These are phyloP conservation scores for Pluteus cervinus DNA, from an alignment of 768 basidiomycete species.

Conservation along the genomic window DNA sequence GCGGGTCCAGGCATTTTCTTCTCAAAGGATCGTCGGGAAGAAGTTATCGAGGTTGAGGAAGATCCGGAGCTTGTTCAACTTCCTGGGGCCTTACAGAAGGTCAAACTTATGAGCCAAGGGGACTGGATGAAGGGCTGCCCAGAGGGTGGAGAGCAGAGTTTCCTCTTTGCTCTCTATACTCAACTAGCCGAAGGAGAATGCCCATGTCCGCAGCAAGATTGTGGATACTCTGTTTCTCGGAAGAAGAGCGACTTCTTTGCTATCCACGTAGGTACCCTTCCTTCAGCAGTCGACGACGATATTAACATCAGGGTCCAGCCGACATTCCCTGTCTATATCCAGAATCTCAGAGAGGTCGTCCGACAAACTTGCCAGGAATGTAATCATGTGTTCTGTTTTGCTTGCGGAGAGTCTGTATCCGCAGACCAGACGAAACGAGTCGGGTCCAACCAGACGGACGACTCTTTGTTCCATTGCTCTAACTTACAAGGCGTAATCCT, in stretches of 20 bases:
- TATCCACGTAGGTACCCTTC: slow-evolving; percentile 56
- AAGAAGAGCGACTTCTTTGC: slow-evolving; percentile 78
- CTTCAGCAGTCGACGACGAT: slow-evolving; percentile 8
- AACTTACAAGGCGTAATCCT: slow-evolving; percentile 86
- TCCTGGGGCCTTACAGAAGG: slow-evolving; percentile 33
- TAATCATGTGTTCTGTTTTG: slow-evolving; percentile 57
- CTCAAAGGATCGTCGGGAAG: slow-evolving; percentile 88
- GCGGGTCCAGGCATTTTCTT: slow-evolving; percentile 88
- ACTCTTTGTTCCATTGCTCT: slow-evolving; percentile 80
- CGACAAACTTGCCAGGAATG: slow-evolving; percentile 60
- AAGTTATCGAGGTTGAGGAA: slow-evolving; percentile 89
- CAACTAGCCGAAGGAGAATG: slow-evolving; percentile 60
- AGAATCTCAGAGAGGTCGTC: slow-evolving; percentile 53
- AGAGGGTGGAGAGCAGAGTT: slow-evolving; percentile 85
- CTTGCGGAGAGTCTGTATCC: slow-evolving; percentile 66
- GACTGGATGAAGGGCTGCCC: slow-evolving; percentile 99
- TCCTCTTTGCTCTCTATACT: slow-evolving; percentile 80
- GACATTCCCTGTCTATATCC: slow-evolving; percentile 65
- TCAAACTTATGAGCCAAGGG: slow-evolving; percentile 76
- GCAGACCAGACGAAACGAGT: slow-evolving; percentile 36
- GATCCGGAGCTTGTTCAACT: slow-evolving; percentile 50
- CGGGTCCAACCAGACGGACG: slow-evolving; percentile 40
- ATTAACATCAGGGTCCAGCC: too few species aligned
- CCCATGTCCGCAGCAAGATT: slow-evolving; percentile 70
- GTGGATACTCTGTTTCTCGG: slow-evolving; percentile 56